Percentiles rank a stretch among this genome's conserved stretches.
These are phyloP conservation scores for Aureobasidium sp. DNA, from an alignment of 2,329 filamentous ascomycete species.

Conservation along the genomic window DNA sequence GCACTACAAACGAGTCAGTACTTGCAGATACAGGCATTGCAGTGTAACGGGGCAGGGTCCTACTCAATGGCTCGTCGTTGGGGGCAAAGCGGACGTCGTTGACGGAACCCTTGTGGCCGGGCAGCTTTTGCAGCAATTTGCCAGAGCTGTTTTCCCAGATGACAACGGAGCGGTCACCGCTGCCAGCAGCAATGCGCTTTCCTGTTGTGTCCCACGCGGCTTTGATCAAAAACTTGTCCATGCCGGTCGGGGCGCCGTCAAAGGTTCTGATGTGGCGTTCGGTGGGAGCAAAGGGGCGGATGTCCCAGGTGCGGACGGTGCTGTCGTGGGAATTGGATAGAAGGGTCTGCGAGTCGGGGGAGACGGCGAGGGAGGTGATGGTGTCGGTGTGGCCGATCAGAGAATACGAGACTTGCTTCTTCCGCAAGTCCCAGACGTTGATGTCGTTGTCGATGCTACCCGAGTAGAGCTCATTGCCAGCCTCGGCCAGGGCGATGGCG, in stretches of 20 bases:
- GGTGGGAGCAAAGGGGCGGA: constrained; percentile 84
- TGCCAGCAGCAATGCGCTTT: constrained; percentile 79
- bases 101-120: constrained; percentile 89
- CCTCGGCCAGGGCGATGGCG: constrained; percentile 82
- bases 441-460: constrained; percentile 97
- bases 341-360: constrained; percentile 83
- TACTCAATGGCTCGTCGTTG: constrained; percentile 76
- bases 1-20: constrained; percentile 17
- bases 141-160: constrained; percentile 86
- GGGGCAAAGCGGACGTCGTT: constrained; percentile 92
- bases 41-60: constrained; percentile 39
- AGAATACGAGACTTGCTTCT: constrained; percentile 79
- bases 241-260: constrained; percentile 78
- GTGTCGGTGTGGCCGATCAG: constrained; percentile 89
- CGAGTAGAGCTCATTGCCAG: constrained; percentile 90
- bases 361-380: constrained; percentile 82
- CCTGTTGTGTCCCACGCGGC: constrained; percentile 86
- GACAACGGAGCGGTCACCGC: constrained; percentile 82
- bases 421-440: constrained; percentile 92
- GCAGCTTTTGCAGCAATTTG: constrained; percentile 88
- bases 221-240: constrained; percentile 86
- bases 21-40: neutral
- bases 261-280: constrained; percentile 81
- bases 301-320: constrained; percentile 91
- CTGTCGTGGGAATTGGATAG: constrained; percentile 91